Evolutionary conservation across 2,329 filamentous ascomycete genomes (phyloP), one percentile per base, ranked within the genome.

Genomic region (Alternaria arbusti): DNA sequence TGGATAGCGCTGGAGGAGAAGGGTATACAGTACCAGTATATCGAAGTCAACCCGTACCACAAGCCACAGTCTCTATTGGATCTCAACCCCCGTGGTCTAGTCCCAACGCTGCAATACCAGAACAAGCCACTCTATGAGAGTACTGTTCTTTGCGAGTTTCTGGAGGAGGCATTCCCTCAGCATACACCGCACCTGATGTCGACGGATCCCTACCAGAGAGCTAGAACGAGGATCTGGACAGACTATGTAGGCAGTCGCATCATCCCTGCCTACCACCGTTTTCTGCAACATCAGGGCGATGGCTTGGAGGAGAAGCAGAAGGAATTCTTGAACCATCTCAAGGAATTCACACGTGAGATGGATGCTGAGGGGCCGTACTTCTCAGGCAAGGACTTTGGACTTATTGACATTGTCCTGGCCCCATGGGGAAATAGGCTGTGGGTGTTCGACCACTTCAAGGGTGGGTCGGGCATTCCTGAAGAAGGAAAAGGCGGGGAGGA

Each of bases 1-100:
- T 93, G 91, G 89, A 89, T 93, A 64, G 87, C 89, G 1, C 84
- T 94, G 11, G 86, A 89, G 72, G 91, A 94, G 76, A 94, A 94
- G 78, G 80, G 84, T 3, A 90, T 93, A 28, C 86, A 87, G 15
- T 90, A 94, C 76, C 89, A 94, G 80, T 93, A 92, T 77, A 84
- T 78, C 49, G 72, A 78, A 69, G 89, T 93, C 63, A 93, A 94
- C 78, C 91, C 91, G 0, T 94, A 94, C 82, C 83, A 89, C 78
- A 94, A 94, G 73, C 88, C 87, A 0, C 79, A 86, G 4, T 88
- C 86, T 1, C 89, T 94, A 26, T 83, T 94, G 22, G 84, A 85
- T 9, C 83, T 94, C 66, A 95, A 95, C 74, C 91, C 91, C 0
- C 87, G 91, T 12, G 91, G 91, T 1, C 84, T 94, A 1, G 89